Conservation (phyloP, 2,329 filamentous ascomycete genomes). For the Fusarium incarnatum region DNA sequence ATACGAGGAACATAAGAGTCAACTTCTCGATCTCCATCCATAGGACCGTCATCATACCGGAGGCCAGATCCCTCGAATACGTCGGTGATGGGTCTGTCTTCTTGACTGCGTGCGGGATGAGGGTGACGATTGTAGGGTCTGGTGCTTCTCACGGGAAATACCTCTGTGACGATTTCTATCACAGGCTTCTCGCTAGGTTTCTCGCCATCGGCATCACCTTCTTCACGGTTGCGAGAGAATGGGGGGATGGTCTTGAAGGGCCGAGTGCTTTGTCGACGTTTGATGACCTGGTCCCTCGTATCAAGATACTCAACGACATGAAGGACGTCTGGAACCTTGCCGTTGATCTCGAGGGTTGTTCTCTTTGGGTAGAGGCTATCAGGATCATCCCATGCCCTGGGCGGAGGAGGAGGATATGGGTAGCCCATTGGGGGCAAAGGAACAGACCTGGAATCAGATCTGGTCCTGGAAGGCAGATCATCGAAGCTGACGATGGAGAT, state of each 20-base stretch:
- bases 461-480: conserved; percentile 12
- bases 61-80: conserved; percentile 43
- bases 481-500: conserved; percentile 44
- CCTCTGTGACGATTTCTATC: conserved; percentile 58
- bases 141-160: conserved; percentile 44
- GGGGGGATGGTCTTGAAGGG: conserved; percentile 53
- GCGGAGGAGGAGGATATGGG: not conserved
- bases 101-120: conserved; percentile 22
- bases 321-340: conserved; percentile 56
- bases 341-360: conserved; percentile 45
- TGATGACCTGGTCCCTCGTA: conserved; percentile 49
- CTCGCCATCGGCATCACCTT: conserved; percentile 34
- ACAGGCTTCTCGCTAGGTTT: conserved; percentile 45
- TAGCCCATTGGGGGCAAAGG: not conserved
- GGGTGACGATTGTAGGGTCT: not conserved
- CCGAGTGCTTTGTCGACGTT: conserved; percentile 53
- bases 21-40: conserved; percentile 40
- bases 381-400: not conserved
- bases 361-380: conserved; percentile 5
- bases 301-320: conserved; percentile 57
- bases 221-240: conserved; percentile 23
- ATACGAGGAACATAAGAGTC: conserved; percentile 46
- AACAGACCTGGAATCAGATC: not conserved
- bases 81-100: conserved; percentile 48
- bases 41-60: conserved; percentile 45